phyloP scores from a whole-genome alignment of 2,329 filamentous ascomycete species.

The Endothia cerciana region DNA sequence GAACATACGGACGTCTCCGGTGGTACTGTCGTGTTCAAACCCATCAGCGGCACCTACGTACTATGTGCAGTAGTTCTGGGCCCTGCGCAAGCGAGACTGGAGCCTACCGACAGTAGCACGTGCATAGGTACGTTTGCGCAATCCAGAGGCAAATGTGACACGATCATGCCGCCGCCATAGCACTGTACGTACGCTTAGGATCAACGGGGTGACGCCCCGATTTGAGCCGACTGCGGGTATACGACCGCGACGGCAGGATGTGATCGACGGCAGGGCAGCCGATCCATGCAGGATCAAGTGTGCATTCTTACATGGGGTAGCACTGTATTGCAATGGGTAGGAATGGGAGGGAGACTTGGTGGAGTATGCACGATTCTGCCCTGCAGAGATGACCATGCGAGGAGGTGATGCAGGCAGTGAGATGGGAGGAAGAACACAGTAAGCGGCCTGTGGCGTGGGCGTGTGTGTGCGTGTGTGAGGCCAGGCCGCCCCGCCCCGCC shows the following conservation, averaged over 20 bases:
- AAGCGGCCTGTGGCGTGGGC: too few relatives aligned
- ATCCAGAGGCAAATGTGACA: background rate
- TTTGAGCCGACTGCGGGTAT: too few relatives aligned
- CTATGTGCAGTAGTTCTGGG: too few relatives aligned
- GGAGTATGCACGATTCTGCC: background rate
- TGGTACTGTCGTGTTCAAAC: background rate
- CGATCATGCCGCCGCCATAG: background rate
- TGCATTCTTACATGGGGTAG: background rate
- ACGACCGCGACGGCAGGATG: too few relatives aligned
- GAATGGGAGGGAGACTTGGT: background rate
- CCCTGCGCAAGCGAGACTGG: too few relatives aligned
- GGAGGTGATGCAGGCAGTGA: background rate
- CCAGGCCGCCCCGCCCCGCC: background rate
- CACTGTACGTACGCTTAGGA: background rate
- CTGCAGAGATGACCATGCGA: background rate
- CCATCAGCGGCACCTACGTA: background rate
- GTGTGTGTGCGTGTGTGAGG: background rate
- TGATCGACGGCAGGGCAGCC: background rate
- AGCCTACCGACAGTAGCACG: background rate
- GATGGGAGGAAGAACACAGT: background rate
- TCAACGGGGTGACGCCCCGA: too few relatives aligned
- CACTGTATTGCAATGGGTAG: too few relatives aligned
- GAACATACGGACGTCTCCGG: background rate
- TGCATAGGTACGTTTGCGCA: background rate
- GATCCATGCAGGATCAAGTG: slow-evolving; percentile 4